Evolutionary conservation across 176 grass and related monocot species (phyloP).

Genomic region (Cocos nucifera): DNA sequence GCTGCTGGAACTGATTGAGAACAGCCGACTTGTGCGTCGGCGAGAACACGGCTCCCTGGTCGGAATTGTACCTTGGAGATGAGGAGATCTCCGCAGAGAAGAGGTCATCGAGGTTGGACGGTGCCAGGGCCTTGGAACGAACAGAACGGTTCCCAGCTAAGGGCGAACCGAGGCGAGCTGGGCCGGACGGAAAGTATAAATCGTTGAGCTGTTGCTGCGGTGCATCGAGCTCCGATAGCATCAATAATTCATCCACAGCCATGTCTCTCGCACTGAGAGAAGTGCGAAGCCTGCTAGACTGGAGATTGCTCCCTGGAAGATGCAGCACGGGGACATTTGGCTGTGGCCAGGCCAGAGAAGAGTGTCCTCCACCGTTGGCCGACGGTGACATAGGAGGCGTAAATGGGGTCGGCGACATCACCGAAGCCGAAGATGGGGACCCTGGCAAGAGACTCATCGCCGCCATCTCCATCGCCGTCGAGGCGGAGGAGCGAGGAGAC

Average conservation of each 20-base stretch:
- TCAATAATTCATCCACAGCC: constrained; percentile 43
- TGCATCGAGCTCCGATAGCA: constrained; percentile 47
- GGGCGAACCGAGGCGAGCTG: constrained; percentile 11
- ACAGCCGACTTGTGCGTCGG: constrained; percentile 69
- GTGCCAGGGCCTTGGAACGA: constrained; percentile 33
- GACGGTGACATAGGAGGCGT: constrained; percentile 22
- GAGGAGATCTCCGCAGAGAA: constrained; percentile 50
- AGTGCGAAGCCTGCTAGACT: constrained; percentile 68
- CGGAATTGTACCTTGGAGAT: constrained; percentile 56
- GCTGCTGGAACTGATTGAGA: constrained; percentile 37
- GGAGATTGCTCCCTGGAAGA: constrained; percentile 31
- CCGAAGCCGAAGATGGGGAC: constrained; percentile 51
- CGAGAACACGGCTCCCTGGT: constrained; percentile 53
- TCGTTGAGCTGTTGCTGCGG: constrained; percentile 49
- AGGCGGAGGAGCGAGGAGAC: constrained; percentile 43
- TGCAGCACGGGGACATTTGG: constrained; percentile 19
- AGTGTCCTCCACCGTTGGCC: constrained; percentile 5
- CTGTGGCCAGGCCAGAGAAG: constrained; percentile 19
- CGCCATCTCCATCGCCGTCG: constrained; percentile 57
- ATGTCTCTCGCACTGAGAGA: constrained; percentile 82
- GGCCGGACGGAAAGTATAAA: constrained; percentile 31
- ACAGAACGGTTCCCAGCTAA: constrained; percentile 26
- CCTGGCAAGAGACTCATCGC: constrained; percentile 47
- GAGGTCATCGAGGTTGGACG: constrained; percentile 61
- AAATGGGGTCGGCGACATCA: constrained; percentile 17